phyloP scores from a whole-genome alignment of 495 filamentous ascomycete species.

The Evernia prunastri region DNA sequence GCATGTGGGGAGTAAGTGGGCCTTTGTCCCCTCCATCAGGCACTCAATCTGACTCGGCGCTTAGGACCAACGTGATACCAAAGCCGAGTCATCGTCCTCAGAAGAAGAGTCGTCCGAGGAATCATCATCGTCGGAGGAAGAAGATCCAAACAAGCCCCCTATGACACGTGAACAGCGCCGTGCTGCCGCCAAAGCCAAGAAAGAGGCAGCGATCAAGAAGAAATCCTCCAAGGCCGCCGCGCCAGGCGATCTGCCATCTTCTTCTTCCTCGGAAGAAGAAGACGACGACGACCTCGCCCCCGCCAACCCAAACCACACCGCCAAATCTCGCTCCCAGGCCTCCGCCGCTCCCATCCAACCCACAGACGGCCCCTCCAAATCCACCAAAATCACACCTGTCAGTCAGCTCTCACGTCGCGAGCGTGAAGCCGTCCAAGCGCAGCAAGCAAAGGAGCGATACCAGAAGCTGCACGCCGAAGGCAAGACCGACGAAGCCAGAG shows the following conservation, averaged over 20 bases:
- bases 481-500: conserved; percentile 92
- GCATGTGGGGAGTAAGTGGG: conserved; percentile 67
- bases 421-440: conserved; percentile 81
- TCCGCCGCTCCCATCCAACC: conserved; percentile 42
- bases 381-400: conserved; percentile 30
- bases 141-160: conserved; percentile 38
- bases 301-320: conserved; percentile 85
- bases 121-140: conserved; percentile 37
- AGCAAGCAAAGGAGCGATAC: conserved; percentile 83
- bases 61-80: conserved; percentile 45
- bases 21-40: conserved; percentile 11
- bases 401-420: conserved; percentile 70
- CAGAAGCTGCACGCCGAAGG: conserved; percentile 91
- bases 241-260: conserved; percentile 77
- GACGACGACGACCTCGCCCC: conserved; percentile 64
- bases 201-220: conserved; percentile 76
- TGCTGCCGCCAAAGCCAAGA: conserved; percentile 82
- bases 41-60: conserved; percentile 6
- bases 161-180: conserved; percentile 82
- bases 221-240: conserved; percentile 56
- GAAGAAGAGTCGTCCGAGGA: conserved; percentile 42
- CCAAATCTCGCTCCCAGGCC: conserved; percentile 57
- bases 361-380: conserved; percentile 28
- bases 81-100: conserved; percentile 36
- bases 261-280: conserved; percentile 51